Evolutionary conservation across 768 basidiomycete genomes (phyloP), one percentile per base, ranked within the genome.

Genomic region (Mycena venus): DNA sequence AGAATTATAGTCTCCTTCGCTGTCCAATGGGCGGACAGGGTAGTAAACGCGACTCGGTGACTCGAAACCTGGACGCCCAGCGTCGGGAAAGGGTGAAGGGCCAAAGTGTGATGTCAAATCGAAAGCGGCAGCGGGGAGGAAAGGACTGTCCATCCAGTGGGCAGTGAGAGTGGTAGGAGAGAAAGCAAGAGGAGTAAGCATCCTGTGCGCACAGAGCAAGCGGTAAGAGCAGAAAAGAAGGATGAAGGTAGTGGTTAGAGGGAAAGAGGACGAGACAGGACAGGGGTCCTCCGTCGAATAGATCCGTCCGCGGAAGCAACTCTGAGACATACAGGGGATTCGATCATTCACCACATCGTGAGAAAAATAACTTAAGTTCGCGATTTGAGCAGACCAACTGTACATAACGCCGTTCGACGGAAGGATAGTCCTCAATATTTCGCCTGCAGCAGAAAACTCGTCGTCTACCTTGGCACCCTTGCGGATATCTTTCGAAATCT

Each of bases 121-220:
- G 19, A 53, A 56, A 10, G 32, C 49, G n/a, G 58, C 7, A 19
- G 36, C 19, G 15, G 14, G 53, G 25, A 44, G 14, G 53, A 44
- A 29, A 8, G 68, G 29, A 32, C 59, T 70, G 68, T 53, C 59
- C 59, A n/a, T 32, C 68, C 58, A 70, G 21, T 53, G 59, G 32
- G 59, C 68, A 25, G 58, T 21, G 59, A 61, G 42, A 11, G 58
- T 27, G 3, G 40, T 36, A n/a, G 68, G 59, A 17, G 58, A 61
- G 53, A 70, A 61, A 31, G 15, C 15, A 51, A 70, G 58, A 4
- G 67, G 67, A 15, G 67, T 44, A 32, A 67, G 40, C 55, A 59
- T 68, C 59, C 12, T 31, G 67, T 15, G 17, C 11, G 47, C 17
- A 21, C 14, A 47, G 14, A 19, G 44, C 38, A 55, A 12, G 25